These are phyloP conservation scores for Zelopaecilomyces penicillatus DNA, from an alignment of 2,329 filamentous ascomycete species.

Conservation along the genomic window DNA sequence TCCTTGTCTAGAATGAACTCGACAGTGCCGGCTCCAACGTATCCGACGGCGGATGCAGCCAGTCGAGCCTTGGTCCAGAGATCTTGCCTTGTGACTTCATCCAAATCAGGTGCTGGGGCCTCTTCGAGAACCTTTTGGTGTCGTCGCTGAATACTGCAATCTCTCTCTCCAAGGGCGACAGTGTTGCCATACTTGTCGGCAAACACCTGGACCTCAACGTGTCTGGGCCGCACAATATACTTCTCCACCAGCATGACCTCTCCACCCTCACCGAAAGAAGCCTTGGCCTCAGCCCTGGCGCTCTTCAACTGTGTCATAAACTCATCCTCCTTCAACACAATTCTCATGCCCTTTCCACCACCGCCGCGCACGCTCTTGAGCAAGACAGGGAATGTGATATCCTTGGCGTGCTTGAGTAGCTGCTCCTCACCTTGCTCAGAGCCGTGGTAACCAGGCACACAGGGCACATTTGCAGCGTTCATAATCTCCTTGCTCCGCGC, in stretches of 20 bases:
- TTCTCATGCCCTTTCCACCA: conserved; percentile 78
- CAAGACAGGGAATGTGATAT: conserved; percentile 61
- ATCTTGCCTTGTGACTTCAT: conserved; percentile 48
- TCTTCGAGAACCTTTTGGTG: conserved; percentile 92
- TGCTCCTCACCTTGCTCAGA: conserved; percentile 61
- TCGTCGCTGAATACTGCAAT: conserved; percentile 78
- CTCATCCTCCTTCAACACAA: conserved; percentile 59
- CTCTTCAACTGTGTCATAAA: conserved; percentile 63
- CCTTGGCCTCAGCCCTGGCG: conserved; percentile 66
- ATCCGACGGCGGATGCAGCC: conserved; percentile 67
- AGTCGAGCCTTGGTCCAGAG: conserved; percentile 59
- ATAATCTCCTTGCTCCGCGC: conserved; percentile 93
- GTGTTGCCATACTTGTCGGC: conserved; percentile 72
- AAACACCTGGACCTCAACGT: conserved; percentile 88
- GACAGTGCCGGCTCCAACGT: conserved; percentile 82
- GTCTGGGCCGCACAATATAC: conserved; percentile 69
- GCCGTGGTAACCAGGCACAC: conserved; percentile 93
- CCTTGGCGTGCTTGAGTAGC: conserved; percentile 60
- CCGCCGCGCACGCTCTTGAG: conserved; percentile 75
- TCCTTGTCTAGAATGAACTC: conserved; percentile 86
- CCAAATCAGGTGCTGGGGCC: conserved; percentile 66
- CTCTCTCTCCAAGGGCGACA: conserved; percentile 77
- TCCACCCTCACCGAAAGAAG: conserved; percentile 72
- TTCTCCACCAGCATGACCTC: conserved; percentile 78
- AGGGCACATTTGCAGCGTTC: conserved; percentile 88